Percentiles rank a stretch among this genome's conserved stretches.
Conservation (phyloP, 2,329 filamentous ascomycete species). For the Stagonosporopsis chrysanthemi region DNA sequence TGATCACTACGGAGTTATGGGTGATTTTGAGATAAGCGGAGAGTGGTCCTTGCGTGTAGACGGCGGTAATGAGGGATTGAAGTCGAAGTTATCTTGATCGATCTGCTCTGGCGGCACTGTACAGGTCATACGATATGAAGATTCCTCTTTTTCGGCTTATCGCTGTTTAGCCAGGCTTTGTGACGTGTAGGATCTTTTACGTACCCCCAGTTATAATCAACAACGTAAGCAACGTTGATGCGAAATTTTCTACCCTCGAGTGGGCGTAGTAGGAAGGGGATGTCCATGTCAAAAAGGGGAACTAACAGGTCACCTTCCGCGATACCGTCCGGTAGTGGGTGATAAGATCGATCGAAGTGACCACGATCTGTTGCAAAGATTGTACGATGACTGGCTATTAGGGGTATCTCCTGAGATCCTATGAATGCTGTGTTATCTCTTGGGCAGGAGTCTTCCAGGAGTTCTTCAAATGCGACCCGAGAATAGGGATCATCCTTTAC, state of each 20-base stretch:
- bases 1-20: slow-evolving; percentile 59
- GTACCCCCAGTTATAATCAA: background rate
- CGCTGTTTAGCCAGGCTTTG: background rate
- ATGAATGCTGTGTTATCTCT: no score
- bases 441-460: no score
- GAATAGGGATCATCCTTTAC: no score
- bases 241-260: background rate
- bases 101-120: background rate
- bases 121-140: background rate
- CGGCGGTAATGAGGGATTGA: background rate
- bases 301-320: background rate
- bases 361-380: background rate
- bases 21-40: slow-evolving; percentile 27
- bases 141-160: background rate
- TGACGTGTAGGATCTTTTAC: background rate
- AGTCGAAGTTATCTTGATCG: background rate
- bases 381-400: no score
- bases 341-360: background rate
- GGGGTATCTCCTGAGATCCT: no score
- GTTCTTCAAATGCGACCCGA: no score
- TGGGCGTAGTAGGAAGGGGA: background rate
- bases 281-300: background rate
- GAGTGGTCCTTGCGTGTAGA: slow-evolving; percentile 8
- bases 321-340: background rate
- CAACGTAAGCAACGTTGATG: background rate